These are phyloP conservation scores for Lentinula sp. DNA, from an alignment of 768 basidiomycete species.

Conservation along the genomic window DNA sequence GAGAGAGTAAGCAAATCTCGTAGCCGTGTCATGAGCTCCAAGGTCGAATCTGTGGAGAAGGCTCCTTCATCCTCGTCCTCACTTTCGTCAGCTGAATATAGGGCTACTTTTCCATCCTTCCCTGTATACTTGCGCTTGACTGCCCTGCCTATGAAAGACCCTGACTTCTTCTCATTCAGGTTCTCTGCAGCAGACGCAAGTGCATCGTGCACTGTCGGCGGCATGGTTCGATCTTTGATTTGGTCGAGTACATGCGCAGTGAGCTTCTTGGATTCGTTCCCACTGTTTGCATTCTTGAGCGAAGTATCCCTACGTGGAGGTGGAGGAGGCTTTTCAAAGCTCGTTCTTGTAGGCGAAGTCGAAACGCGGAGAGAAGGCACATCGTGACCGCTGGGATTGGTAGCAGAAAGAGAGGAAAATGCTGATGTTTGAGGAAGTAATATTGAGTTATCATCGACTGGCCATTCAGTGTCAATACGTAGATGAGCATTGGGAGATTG, in stretches of 20 bases:
- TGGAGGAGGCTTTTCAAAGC: slow-evolving; percentile 16
- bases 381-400: not conserved
- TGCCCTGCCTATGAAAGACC: slow-evolving; percentile 34
- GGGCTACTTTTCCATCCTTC: slow-evolving; percentile 7
- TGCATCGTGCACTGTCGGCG: slow-evolving; percentile 45
- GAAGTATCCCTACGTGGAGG: slow-evolving; percentile 14
- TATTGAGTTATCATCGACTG: not conserved
- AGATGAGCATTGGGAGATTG: not conserved
- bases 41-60: slow-evolving; percentile 63
- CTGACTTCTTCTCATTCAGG: slow-evolving; percentile 26
- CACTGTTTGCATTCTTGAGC: slow-evolving; percentile 31
- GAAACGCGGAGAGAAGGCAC: slow-evolving; percentile 6
- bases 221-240: slow-evolving; percentile 49
- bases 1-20: slow-evolving; percentile 55
- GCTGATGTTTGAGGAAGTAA: not conserved
- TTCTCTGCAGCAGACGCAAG: slow-evolving; percentile 22
- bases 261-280: slow-evolving; percentile 63
- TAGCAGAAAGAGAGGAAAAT: not conserved
- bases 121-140: slow-evolving; percentile 22
- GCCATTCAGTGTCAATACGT: not conserved
- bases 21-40: slow-evolving; percentile 57
- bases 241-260: slow-evolving; percentile 59
- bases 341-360: not conserved
- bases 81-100: slow-evolving; percentile 32
- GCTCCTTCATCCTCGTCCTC: slow-evolving; percentile 38